These are phyloP conservation scores for Aspergillus sp. DNA, from an alignment of 2,329 filamentous ascomycete species.

Conservation along the genomic window DNA sequence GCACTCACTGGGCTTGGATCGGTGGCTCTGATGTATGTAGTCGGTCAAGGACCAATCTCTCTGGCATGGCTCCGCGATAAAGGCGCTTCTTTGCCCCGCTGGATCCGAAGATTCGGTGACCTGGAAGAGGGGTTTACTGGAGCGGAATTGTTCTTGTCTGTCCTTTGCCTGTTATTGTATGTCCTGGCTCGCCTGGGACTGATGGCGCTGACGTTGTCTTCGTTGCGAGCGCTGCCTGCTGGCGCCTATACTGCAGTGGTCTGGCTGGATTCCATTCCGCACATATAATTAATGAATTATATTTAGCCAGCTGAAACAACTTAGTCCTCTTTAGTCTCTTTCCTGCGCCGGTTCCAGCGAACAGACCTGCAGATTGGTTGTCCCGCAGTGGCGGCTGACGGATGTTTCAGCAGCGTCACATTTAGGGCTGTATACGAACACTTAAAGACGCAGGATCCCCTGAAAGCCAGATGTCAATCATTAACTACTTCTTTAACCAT, in stretches of 20 bases:
- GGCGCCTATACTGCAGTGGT: neutral
- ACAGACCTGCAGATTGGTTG: neutral
- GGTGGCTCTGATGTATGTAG: too few species aligned
- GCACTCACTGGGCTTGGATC: neutral
- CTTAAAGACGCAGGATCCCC: too few species aligned
- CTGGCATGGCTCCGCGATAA: too few species aligned
- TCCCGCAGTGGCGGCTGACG: neutral
- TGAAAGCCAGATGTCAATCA: too few species aligned
- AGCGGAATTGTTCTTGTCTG: too few species aligned
- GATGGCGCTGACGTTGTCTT: neutral
- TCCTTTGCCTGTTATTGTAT: neutral
- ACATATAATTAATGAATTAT: neutral
- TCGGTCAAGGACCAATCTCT: too few species aligned
- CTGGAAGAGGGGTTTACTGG: too few species aligned
- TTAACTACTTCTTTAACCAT: too few species aligned
- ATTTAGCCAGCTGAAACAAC: neutral
- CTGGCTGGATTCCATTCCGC: slow-evolving; percentile 1
- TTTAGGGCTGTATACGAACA: too few species aligned
- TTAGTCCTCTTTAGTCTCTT: neutral
- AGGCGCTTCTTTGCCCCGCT: too few species aligned
- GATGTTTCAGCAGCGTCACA: neutral
- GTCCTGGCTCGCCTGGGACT: neutral
- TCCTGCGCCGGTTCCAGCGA: neutral
- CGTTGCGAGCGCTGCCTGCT: neutral
- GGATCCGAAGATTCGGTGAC: too few species aligned